A percentile compares a stretch with the other conserved stretches of the same genome.
phyloP scores from a whole-genome alignment of 345 rosid genomes.

The Chamaenerion angustifolium region DNA sequence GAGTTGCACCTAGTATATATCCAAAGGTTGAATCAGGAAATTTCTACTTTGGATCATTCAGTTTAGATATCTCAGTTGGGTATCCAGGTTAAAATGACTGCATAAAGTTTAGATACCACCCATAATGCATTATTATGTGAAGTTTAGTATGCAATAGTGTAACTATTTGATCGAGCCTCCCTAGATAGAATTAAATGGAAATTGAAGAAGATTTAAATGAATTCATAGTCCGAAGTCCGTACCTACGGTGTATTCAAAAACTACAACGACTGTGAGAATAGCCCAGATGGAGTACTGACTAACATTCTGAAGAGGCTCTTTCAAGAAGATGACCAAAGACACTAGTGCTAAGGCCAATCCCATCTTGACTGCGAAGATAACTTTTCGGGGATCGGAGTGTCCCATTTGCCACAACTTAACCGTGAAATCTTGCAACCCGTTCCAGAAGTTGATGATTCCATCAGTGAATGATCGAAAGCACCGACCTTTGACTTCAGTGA shows the following conservation, averaged over 20 bases:
- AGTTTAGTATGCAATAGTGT: too few relatives aligned
- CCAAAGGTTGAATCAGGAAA: too few relatives aligned
- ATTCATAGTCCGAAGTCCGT: not conserved
- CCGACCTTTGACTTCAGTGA: slow-evolving; percentile 16
- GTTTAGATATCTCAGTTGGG: too few relatives aligned
- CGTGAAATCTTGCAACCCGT: slow-evolving; percentile 9
- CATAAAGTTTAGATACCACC: too few relatives aligned
- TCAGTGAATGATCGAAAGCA: slow-evolving; percentile 39
- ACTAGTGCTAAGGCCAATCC: slow-evolving; percentile 43
- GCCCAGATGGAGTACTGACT: slow-evolving; percentile 76
- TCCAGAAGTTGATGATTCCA: slow-evolving; percentile 20
- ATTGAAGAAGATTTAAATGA: too few relatives aligned
- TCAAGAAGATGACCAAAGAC: slow-evolving; percentile 47
- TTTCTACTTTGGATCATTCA: too few relatives aligned
- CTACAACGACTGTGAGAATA: slow-evolving; percentile 72
- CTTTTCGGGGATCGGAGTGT: slow-evolving; percentile 45
- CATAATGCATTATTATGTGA: slow-evolving; percentile 3
- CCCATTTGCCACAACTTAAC: slow-evolving; percentile 44
- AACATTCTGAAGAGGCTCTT: slow-evolving; percentile 26
- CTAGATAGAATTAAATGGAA: too few relatives aligned
- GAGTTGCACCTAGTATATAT: slow-evolving; percentile 53
- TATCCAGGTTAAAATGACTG: too few relatives aligned
- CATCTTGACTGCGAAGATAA: slow-evolving; percentile 55
- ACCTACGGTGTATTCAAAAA: slow-evolving; percentile 81
- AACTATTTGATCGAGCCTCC: too few relatives aligned